Conservation (phyloP, 768 basidiomycete species). For the Leucocoprinus birnbaumii region DNA sequence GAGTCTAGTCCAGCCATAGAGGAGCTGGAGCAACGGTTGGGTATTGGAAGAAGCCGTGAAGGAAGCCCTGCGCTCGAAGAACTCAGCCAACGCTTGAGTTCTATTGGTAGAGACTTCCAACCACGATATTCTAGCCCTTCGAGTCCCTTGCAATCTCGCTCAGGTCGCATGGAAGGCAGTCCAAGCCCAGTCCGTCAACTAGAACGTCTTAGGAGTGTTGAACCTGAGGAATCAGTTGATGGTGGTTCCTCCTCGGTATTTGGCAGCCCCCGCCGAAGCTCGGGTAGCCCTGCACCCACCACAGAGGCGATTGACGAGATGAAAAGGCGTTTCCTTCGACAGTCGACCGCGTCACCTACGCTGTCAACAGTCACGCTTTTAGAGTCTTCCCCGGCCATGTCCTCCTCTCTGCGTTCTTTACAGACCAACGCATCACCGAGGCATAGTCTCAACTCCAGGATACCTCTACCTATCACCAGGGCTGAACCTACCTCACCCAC, state of each 20-base stretch:
- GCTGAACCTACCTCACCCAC: conserved; percentile 6
- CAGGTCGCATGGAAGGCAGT: conserved; percentile 13
- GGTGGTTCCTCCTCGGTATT: conserved; percentile 16
- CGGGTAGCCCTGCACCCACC: conserved; percentile 33
- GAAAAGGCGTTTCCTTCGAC: conserved; percentile 52
- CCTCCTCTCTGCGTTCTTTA: conserved; percentile 15
- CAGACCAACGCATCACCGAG: conserved; percentile 20
- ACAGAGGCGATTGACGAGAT: conserved; percentile 59
- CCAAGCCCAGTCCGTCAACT: conserved; percentile 18
- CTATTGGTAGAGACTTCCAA: conserved; percentile 30
- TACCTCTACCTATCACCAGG: background rate
- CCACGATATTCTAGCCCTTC: conserved; percentile 22
- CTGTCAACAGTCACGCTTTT: conserved; percentile 13
- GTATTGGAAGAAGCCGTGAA: conserved; percentile 51
- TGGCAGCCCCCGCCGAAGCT: conserved; percentile 22
- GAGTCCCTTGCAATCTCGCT: conserved; percentile 14
- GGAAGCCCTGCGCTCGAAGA: conserved; percentile 54
- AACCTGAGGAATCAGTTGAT: conserved; percentile 1
- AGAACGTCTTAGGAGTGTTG: conserved; percentile 19
- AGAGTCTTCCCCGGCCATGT: conserved; percentile 15
- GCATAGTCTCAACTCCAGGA: conserved; percentile 8
- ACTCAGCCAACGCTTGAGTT: conserved; percentile 40
- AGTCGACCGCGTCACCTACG: conserved; percentile 25
- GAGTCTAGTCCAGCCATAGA: conserved; percentile 60
- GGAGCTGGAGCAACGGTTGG: conserved; percentile 60